Evolutionary conservation across 768 basidiomycete genomes (phyloP), one percentile per base, ranked within the genome.

Genomic region (Imleria badia): DNA sequence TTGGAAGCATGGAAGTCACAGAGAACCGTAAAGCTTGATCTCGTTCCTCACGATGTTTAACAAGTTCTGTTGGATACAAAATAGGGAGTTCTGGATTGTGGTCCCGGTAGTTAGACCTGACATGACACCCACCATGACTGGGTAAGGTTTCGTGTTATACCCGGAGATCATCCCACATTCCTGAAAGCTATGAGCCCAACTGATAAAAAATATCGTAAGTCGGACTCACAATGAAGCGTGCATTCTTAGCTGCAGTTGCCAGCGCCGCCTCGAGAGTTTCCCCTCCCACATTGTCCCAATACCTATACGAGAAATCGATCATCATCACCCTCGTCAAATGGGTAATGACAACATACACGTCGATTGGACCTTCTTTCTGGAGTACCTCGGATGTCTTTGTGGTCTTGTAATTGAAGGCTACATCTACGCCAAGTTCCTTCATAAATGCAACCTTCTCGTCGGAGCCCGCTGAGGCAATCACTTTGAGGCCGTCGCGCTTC

Each of bases 371-470:
- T 60, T 88, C 77, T 52, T 76, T 75, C 54, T 67, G 58, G 26
- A 91, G 72, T 6, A 86, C 75, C 19, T 84, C 78, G 2, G 61
- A 63, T 0, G 80, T 82, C 41, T 75, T 72, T 3, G 73, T 73
- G 0, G 78, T 87, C 73, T 90, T 86, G 71, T 87, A 89, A 69
- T 90, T 88, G 75, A 88, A 89, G 2, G 77, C 83, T 14, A 85
- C 77, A 56, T 91, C 87, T 0, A 81, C 80, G 1, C 86, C 87
- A 36, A 87, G 55, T 13, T 76, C 75, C 48, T 77, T 76, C 68
- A 86, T 73, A 63, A 80, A 86, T 6, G 73, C 67, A 9, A 90
- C 85, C 69, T 91, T 91, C 47, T 86, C 83, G 29, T 89, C 86
- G 0, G 81, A 79, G 3, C 89, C 86, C 0, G 86, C 83, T 1